These are phyloP conservation scores for Cyphellophora attinorum DNA, from an alignment of 2,329 filamentous ascomycete genomes.

Conservation along the genomic window DNA sequence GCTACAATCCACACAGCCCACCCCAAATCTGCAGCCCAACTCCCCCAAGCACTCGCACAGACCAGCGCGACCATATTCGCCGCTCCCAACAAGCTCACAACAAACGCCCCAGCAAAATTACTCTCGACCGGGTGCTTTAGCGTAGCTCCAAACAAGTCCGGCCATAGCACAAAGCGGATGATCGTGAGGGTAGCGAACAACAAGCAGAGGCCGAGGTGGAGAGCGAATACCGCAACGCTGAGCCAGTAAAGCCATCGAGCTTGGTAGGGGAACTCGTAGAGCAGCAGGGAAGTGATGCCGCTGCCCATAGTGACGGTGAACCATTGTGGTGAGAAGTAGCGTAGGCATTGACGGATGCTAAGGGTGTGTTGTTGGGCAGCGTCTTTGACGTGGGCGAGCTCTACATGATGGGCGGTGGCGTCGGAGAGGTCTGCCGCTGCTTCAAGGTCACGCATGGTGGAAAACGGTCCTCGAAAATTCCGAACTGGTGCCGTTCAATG, in stretches of 20 bases:
- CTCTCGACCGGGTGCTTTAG: slow-evolving; percentile 55
- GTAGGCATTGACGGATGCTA: no score
- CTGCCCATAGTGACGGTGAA: slow-evolving; percentile 57
- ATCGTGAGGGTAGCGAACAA: slow-evolving; percentile 11
- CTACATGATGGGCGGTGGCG: no score
- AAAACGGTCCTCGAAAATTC: no score
- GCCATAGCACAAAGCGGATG: slow-evolving; percentile 37
- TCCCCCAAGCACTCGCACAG: slow-evolving; percentile 50
- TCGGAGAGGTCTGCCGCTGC: no score
- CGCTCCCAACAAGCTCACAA: slow-evolving; percentile 59
- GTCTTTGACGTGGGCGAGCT: no score
- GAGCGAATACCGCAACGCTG: slow-evolving; percentile 48
- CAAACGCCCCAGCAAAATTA: slow-evolving; percentile 57
- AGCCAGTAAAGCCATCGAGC: slow-evolving; percentile 47
- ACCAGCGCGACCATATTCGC: slow-evolving; percentile 56
- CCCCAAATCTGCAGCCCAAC: slow-evolving; percentile 43
- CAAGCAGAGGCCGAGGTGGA: slow-evolving; percentile 51
- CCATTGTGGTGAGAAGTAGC: neutral
- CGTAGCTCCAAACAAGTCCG: slow-evolving; percentile 54
- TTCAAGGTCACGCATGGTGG: no score
- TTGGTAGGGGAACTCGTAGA: slow-evolving; percentile 53
- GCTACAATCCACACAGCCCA: slow-evolving; percentile 30
- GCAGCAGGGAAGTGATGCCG: slow-evolving; percentile 54
- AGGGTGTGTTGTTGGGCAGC: no score
- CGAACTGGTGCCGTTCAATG: no score